Percentiles rank a stretch among this genome's conserved stretches.
Conservation (phyloP, 1,139 yeast genomes). For the Geotrichum fermentans region DNA sequence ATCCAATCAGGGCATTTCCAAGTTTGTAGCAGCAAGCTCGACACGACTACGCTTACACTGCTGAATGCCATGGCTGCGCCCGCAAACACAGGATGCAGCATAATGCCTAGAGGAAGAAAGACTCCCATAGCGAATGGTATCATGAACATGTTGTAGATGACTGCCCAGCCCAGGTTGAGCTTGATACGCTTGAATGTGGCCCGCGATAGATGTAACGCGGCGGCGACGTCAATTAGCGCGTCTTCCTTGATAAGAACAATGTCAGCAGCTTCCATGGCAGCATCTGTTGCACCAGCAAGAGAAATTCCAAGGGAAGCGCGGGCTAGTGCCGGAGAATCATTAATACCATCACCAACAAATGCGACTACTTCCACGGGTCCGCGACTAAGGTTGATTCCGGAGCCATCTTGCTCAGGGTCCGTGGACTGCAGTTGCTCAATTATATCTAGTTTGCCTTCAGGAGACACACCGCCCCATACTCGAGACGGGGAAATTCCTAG, state of each 20-base stretch:
- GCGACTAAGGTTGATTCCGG: slow-evolving; percentile 6
- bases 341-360: slow-evolving; percentile 94
- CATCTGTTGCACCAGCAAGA: slow-evolving; percentile 86
- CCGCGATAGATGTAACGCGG: slow-evolving; percentile 68
- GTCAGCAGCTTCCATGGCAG: slow-evolving; percentile 94
- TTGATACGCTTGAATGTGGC: slow-evolving; percentile 72
- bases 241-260: slow-evolving; percentile 54
- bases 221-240: slow-evolving; percentile 60
- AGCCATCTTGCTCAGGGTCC: slow-evolving; percentile 20
- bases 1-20: slow-evolving; percentile 39
- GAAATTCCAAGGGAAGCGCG: slow-evolving; percentile 88
- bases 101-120: slow-evolving; percentile 69
- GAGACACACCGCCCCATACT: slow-evolving; percentile 73
- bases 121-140: slow-evolving; percentile 95
- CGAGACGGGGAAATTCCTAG: slow-evolving; percentile 63
- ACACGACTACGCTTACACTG: slow-evolving; percentile 80
- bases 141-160: slow-evolving; percentile 79
- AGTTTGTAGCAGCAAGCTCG: slow-evolving; percentile 57
- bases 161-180: slow-evolving; percentile 79
- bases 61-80: slow-evolving; percentile 86
- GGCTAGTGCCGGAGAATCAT: slow-evolving; percentile 93
- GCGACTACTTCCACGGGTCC: slow-evolving; percentile 46
- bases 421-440: slow-evolving; percentile 52
- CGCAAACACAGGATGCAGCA: slow-evolving; percentile 89
- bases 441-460: slow-evolving; percentile 68